Evolutionary conservation across 768 basidiomycete genomes (phyloP).

Genomic region (Cytidiella melzeri): DNA sequence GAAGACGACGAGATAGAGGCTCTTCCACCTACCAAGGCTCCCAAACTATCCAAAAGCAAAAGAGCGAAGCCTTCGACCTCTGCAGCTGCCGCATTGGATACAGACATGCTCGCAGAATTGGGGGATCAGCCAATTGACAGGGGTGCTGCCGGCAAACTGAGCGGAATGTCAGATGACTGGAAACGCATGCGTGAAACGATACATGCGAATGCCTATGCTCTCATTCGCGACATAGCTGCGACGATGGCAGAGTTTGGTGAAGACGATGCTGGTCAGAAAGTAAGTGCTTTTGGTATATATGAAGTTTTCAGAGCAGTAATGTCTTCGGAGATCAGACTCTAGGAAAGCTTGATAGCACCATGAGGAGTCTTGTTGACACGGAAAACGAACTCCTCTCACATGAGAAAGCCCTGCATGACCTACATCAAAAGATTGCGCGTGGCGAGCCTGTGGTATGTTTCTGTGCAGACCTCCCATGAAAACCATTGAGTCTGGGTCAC

Average conservation of each 20-base stretch:
- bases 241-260: constrained; percentile 60
- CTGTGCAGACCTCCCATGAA: background rate
- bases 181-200: constrained; percentile 43
- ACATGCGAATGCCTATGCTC: constrained; percentile 35
- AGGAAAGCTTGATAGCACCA: constrained; percentile 54
- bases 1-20: constrained; percentile 29
- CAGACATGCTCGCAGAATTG: constrained; percentile 47
- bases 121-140: constrained; percentile 59
- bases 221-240: constrained; percentile 47
- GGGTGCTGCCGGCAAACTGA: constrained; percentile 44
- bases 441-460: constrained; percentile 56
- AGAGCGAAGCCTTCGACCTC: constrained; percentile 7
- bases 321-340: constrained; percentile 36
- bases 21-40: constrained; percentile 14
- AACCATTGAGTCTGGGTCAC: no score
- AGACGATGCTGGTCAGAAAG: constrained; percentile 45
- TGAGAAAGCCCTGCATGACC: constrained; percentile 42
- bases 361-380: constrained; percentile 66
- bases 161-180: constrained; percentile 63
- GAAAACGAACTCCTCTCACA: constrained; percentile 55
- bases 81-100: constrained; percentile 32
- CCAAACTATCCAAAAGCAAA: background rate
- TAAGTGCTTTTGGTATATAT: constrained; percentile 22
- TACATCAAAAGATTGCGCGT: constrained; percentile 50
- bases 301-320: background rate